Conservation (phyloP, 148 eudicot genomes). For the Euryodendron excelsum region DNA sequence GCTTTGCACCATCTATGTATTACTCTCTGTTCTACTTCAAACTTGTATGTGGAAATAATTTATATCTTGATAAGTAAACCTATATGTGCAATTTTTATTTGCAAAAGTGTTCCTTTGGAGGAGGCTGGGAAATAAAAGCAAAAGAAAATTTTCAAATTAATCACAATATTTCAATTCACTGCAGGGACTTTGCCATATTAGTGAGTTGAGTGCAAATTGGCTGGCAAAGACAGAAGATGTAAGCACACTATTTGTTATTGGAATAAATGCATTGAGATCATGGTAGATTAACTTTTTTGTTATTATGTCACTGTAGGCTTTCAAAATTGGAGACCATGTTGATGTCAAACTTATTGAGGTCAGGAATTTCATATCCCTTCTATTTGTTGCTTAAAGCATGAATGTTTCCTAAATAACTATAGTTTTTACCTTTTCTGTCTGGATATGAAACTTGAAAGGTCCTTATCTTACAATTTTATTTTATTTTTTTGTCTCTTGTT, state of each 20-base stretch:
- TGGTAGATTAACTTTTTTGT: not conserved
- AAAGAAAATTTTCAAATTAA: not conserved
- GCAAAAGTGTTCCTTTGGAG: not conserved
- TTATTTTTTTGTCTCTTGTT: not conserved
- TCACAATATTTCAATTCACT: constrained; percentile 8
- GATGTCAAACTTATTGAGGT: constrained; percentile 99
- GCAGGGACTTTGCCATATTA: constrained; percentile 99
- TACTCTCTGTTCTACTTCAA: not conserved
- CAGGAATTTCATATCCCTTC: constrained; percentile 16
- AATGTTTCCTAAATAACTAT: constrained; percentile 1
- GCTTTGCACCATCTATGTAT: not conserved
- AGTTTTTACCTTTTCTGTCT: not conserved
- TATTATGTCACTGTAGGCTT: constrained; percentile 46
- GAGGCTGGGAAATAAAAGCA: no score
- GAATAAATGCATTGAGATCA: not conserved
- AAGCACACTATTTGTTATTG: constrained; percentile 26
- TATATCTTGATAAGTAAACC: no score
- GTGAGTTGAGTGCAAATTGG: constrained; percentile 83
- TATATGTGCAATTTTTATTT: not conserved
- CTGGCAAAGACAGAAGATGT: constrained; percentile 94
- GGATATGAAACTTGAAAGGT: not conserved
- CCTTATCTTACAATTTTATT: not conserved
- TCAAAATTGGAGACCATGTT: constrained; percentile 84
- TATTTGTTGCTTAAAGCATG: not conserved
- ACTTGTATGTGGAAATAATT: not conserved